Conservation (phyloP, 805 yeast species). For the Teunomyces pallodes region DNA sequence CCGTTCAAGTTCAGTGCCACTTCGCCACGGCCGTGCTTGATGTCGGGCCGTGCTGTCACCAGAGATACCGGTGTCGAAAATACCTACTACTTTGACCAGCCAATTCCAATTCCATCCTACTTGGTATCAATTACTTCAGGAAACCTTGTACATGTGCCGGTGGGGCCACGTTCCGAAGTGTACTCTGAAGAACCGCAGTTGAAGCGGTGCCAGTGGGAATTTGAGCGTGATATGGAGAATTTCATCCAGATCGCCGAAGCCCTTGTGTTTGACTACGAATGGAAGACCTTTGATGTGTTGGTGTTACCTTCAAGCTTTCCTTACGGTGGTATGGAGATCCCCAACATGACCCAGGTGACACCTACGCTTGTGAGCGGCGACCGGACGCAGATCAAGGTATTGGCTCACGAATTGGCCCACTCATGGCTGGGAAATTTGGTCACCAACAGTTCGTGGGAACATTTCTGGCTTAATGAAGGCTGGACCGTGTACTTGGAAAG, state of each 20-base stretch:
- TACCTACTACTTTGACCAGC: slow-evolving; percentile 59
- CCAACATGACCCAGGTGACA: slow-evolving; percentile 86
- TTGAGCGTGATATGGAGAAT: slow-evolving; percentile 74
- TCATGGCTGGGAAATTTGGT: slow-evolving; percentile 92
- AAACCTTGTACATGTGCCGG: slow-evolving; percentile 58
- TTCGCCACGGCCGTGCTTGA: slow-evolving; percentile 67
- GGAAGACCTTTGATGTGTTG: slow-evolving; percentile 79
- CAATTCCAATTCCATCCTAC: slow-evolving; percentile 83
- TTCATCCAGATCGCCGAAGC: slow-evolving; percentile 78
- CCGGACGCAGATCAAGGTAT: slow-evolving; percentile 80
- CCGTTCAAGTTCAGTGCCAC: slow-evolving; percentile 55
- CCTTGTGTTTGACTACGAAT: slow-evolving; percentile 74
- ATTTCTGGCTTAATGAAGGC: slow-evolving; percentile 93
- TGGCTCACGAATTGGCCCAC: slow-evolving; percentile 92
- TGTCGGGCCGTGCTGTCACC: slow-evolving; percentile 59
- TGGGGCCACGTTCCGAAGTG: slow-evolving; percentile 86
- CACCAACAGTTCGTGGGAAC: slow-evolving; percentile 89
- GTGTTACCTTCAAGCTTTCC: slow-evolving; percentile 78
- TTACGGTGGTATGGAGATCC: slow-evolving; percentile 95
- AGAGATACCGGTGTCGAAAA: slow-evolving; percentile 11
- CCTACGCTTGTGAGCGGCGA: slow-evolving; percentile 86
- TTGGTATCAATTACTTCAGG: slow-evolving; percentile 85
- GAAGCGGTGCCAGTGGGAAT: slow-evolving; percentile 72
- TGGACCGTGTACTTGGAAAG: slow-evolving; percentile 94
- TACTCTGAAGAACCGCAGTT: slow-evolving; percentile 74